Evolutionary conservation across 2,329 filamentous ascomycete genomes (phyloP).

Genomic region (Huntiella savannae): DNA sequence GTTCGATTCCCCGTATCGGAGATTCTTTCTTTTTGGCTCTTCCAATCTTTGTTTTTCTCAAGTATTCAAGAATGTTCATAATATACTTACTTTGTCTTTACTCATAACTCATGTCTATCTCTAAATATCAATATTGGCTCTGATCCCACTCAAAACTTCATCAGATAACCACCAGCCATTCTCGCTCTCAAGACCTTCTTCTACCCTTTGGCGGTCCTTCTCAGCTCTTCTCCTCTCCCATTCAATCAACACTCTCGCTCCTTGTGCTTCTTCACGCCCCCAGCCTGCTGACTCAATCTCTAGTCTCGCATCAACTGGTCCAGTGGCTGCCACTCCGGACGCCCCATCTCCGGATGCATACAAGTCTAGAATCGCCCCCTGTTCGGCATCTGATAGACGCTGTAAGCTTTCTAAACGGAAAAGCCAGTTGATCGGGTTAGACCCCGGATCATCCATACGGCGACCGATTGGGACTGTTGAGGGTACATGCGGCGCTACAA

Average conservation of each 20-base stretch:
- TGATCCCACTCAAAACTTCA: neutral
- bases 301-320: slow-evolving; percentile 49
- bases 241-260: neutral
- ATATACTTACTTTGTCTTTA: neutral
- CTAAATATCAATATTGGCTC: neutral
- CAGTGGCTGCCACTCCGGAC: slow-evolving; percentile 16
- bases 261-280: neutral
- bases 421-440: slow-evolving; percentile 50
- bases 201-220: neutral
- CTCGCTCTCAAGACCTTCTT: no score
- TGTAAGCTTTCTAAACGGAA: slow-evolving; percentile 41
- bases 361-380: slow-evolving; percentile 37
- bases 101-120: neutral
- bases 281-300: slow-evolving; percentile 31
- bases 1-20: slow-evolving; percentile 14
- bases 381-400: slow-evolving; percentile 45
- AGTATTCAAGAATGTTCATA: neutral
- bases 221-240: neutral
- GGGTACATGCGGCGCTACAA: neutral
- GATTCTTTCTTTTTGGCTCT: neutral
- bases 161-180: neutral
- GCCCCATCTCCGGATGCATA: slow-evolving; percentile 29
- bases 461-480: neutral
- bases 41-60: neutral
- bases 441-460: neutral